Conservation (phyloP, 805 yeast genomes). For the Cephaloascus albidus region DNA sequence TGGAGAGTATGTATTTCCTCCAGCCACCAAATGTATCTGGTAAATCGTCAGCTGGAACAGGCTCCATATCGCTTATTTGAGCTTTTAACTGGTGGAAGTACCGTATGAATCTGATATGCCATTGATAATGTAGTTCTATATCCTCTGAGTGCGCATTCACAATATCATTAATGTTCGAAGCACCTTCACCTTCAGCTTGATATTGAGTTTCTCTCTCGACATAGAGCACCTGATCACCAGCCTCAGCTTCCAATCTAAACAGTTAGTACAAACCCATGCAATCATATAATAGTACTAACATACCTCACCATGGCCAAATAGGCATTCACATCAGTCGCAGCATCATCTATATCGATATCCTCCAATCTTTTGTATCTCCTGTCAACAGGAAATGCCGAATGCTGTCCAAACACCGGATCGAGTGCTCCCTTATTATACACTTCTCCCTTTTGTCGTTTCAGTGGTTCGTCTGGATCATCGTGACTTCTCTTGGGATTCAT, state of each 20-base stretch:
- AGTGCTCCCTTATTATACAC: conserved; percentile 3
- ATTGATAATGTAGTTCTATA: background rate
- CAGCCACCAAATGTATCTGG: conserved; percentile 13
- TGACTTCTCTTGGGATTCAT: no score
- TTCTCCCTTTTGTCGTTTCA: no score
- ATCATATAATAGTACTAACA: background rate
- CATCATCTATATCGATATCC: conserved; percentile 6
- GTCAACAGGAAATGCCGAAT: conserved; percentile 12
- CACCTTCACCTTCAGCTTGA: conserved; percentile 1
- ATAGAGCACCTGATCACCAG: conserved; percentile 7
- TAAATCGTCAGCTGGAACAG: conserved; percentile 1
- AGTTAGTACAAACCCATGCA: background rate
- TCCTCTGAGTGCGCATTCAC: background rate
- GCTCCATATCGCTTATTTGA: background rate
- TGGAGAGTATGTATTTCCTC: conserved; percentile 8
- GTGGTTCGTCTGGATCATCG: no score
- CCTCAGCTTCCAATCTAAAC: conserved; percentile 4
- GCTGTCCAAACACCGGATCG: conserved; percentile 12
- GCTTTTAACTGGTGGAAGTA: background rate
- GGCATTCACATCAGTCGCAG: conserved; percentile 12
- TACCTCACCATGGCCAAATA: conserved; percentile 14
- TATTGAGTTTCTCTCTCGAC: background rate
- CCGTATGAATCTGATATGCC: background rate
- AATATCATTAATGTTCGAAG: background rate
- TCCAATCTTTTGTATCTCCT: background rate